Evolutionary conservation across 2,329 filamentous ascomycete genomes (phyloP).

Genomic region (Rhinocladiella mackenziei): DNA sequence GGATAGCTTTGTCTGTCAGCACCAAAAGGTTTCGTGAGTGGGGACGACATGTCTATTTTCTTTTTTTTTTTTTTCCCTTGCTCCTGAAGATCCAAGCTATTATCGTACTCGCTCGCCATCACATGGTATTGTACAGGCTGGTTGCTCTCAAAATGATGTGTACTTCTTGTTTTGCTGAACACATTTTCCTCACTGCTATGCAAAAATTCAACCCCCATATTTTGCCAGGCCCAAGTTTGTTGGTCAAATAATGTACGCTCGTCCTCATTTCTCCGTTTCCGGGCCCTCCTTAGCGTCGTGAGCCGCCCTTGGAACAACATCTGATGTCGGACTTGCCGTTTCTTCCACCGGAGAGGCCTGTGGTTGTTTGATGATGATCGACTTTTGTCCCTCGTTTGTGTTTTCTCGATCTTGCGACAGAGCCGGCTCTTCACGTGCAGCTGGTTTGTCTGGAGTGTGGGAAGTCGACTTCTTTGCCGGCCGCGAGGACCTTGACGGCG

Average conservation of each 20-base stretch:
- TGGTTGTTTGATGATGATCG: conserved; percentile 1
- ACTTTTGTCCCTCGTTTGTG: conserved; percentile 13
- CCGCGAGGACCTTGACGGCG: conserved; percentile 4
- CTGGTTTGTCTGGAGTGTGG: background rate
- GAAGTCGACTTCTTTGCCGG: conserved; percentile 1
- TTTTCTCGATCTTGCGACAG: conserved; percentile 15
- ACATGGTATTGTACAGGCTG: too few relatives aligned
- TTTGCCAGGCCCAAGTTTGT: conserved; percentile 7
- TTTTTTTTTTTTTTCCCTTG: too few relatives aligned
- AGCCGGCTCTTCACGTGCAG: conserved; percentile 1
- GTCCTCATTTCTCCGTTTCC: conserved; percentile 4
- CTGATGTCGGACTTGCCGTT: conserved; percentile 1
- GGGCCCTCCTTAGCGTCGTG: conserved; percentile 7
- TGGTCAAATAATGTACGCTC: background rate
- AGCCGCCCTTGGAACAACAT: conserved; percentile 13
- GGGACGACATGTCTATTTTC: too few relatives aligned
- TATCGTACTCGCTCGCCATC: too few relatives aligned
- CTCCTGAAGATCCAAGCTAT: too few relatives aligned
- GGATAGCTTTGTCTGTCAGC: too few relatives aligned
- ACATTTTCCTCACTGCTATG: too few relatives aligned
- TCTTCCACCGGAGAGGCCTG: background rate
- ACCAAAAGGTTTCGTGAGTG: too few relatives aligned
- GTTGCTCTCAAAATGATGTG: too few relatives aligned
- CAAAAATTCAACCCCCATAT: too few relatives aligned
- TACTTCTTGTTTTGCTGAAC: too few relatives aligned